Evolutionary conservation across 2,329 filamentous ascomycete genomes (phyloP).

Genomic region (Trichoderma endophyticum): DNA sequence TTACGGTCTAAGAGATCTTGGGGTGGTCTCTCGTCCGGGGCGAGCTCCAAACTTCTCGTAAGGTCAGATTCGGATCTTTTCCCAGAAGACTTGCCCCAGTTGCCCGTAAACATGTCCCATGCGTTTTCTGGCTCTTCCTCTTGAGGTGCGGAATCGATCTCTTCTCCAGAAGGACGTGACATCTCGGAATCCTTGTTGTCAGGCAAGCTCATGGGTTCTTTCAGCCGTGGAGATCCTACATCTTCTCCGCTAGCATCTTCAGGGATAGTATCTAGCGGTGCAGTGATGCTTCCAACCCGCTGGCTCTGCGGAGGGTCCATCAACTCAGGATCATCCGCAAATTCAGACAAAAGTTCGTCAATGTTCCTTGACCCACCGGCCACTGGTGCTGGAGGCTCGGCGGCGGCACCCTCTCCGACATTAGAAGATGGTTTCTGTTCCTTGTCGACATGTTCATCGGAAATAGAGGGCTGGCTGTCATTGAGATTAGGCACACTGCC

Average conservation of each 20-base stretch:
- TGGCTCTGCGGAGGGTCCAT: not conserved
- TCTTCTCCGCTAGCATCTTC: not conserved
- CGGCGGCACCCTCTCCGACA: not conserved
- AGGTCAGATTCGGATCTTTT: slow-evolving; percentile 34
- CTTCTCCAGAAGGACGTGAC: not conserved
- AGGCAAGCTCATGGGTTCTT: not conserved
- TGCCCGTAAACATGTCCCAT: slow-evolving; percentile 13
- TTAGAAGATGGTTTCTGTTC: not conserved
- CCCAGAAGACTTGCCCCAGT: slow-evolving; percentile 28
- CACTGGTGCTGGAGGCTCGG: not conserved
- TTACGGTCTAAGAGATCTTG: not conserved
- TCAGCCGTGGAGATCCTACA: not conserved
- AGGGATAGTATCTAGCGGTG: not conserved
- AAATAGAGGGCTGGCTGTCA: not conserved
- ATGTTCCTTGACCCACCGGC: not conserved
- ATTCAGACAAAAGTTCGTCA: not conserved
- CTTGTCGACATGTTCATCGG: not conserved
- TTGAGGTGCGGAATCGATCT: not conserved
- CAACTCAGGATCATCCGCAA: not conserved
- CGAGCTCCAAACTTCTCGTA: not conserved
- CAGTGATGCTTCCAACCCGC: not conserved
- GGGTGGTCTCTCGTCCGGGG: not conserved
- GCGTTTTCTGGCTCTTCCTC: slow-evolving; percentile 17
- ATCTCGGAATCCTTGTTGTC: not conserved
- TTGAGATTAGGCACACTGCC: not conserved